Conservation (phyloP, 2,329 filamentous ascomycete genomes). For the Alternaria conjuncta region DNA sequence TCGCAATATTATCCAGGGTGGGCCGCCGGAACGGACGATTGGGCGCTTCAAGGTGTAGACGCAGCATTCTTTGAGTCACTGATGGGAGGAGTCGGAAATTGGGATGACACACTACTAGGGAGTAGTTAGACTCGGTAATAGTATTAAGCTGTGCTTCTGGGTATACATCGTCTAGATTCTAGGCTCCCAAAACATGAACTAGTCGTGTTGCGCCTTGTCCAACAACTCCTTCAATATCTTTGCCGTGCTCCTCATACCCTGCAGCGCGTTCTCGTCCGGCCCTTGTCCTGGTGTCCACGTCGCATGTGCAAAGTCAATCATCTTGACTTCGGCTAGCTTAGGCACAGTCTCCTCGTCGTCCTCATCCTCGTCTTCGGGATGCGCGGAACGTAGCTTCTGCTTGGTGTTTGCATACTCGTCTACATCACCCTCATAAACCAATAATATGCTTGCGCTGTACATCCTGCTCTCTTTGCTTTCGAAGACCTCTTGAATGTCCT, state of each 20-base stretch:
- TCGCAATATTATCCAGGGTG: slow-evolving; percentile 9
- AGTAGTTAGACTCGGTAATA: background rate
- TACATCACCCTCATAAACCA: slow-evolving; percentile 70
- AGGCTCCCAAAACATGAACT: background rate
- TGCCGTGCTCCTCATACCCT: slow-evolving; percentile 74
- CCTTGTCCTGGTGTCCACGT: slow-evolving; percentile 80
- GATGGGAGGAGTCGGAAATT: slow-evolving; percentile 15
- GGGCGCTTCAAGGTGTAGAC: slow-evolving; percentile 29
- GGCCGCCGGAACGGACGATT: slow-evolving; percentile 18
- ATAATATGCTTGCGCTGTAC: slow-evolving; percentile 69
- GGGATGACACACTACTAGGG: background rate
- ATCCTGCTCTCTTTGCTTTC: slow-evolving; percentile 70
- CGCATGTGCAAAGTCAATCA: slow-evolving; percentile 98
- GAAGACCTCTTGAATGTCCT: slow-evolving; percentile 62
- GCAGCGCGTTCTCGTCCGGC: slow-evolving; percentile 82
- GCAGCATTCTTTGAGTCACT: slow-evolving; percentile 29
- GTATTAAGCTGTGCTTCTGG: background rate
- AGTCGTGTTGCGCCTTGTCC: slow-evolving; percentile 34
- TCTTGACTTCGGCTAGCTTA: slow-evolving; percentile 77
- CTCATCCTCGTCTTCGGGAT: slow-evolving; percentile 49
- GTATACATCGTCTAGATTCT: background rate
- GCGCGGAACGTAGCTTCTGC: slow-evolving; percentile 28
- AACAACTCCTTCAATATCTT: slow-evolving; percentile 72
- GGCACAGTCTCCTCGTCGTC: slow-evolving; percentile 58
- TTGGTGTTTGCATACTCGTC: slow-evolving; percentile 58